phyloP scores from a whole-genome alignment of 2,329 filamentous ascomycete genomes.

The Calonectria pteridis region DNA sequence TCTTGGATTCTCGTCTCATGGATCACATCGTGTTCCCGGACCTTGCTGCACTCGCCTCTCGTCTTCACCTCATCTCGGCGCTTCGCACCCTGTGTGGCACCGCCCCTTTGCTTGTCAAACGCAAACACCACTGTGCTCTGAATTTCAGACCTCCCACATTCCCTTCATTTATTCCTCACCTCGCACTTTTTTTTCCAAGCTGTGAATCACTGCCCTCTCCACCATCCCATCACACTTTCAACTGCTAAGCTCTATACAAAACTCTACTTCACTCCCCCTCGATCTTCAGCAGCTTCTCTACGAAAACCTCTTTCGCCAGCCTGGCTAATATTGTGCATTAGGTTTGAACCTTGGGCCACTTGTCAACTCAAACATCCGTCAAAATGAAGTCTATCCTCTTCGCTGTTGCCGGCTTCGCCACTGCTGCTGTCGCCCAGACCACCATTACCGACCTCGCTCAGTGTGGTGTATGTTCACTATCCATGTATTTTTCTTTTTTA shows the following conservation, averaged over 20 bases:
- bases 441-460: slow-evolving; percentile 56
- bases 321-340: slow-evolving; percentile 26
- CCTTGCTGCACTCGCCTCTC: slow-evolving; percentile 27
- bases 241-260: neutral
- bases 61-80: slow-evolving; percentile 28
- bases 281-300: neutral
- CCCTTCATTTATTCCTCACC: slow-evolving; percentile 29
- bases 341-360: slow-evolving; percentile 28
- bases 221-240: neutral
- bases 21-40: slow-evolving; percentile 35
- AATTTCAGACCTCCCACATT: slow-evolving; percentile 24
- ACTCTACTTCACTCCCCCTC: slow-evolving; percentile 10
- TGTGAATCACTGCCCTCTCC: neutral
- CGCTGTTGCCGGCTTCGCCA: slow-evolving; percentile 56
- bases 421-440: slow-evolving; percentile 55
- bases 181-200: slow-evolving; percentile 13
- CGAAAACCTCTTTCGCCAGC: neutral
- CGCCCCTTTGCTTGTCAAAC: slow-evolving; percentile 46
- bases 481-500: neutral
- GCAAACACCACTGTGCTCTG: slow-evolving; percentile 43
- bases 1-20: slow-evolving; percentile 1
- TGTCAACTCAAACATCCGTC: slow-evolving; percentile 41
- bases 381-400: slow-evolving; percentile 66
- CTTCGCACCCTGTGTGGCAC: slow-evolving; percentile 39
- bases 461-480: slow-evolving; percentile 63